Evolutionary conservation across 768 basidiomycete genomes (phyloP), one percentile per base, ranked within the genome.

Genomic region (Pleurotus tuoliensis): DNA sequence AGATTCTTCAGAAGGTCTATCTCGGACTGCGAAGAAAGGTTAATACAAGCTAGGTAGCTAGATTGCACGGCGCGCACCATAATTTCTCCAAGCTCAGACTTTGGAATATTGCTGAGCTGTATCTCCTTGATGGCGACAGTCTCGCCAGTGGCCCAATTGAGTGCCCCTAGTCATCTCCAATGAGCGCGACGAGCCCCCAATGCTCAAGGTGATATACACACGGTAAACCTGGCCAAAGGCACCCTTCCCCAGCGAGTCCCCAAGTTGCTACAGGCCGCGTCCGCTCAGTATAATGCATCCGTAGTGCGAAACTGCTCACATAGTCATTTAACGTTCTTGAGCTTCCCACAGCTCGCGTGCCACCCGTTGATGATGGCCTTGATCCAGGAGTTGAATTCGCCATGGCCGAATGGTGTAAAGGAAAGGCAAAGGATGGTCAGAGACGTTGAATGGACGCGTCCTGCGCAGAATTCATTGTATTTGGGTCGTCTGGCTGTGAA

Each of bases 101-200:
- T 92, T 3, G 95, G 91, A 58, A 99, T 95, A 69, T 92, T 94
- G 70, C 86, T 88, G 59, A 99, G 74, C 68, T 92, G 90, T 62
- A 99, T 96, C 71, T 98, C 95, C 79, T 99, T 99, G 66, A 99
- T 90, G 2, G 97, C 97, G 41, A 98, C 96, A 2, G 96, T 97
- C 76, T 98, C 97, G 22, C 97, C 97, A 22, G 94, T 98, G 13
- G 91, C 89, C 88, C 93, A 94, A 65, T 96, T 95, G 66, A 96
- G 75, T 47, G 90, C 91, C 62, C 91, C 91, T 92, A 61, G 37
- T 55, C 13, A 43, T 50, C 12, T 16, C 9, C 39, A 18, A 41
- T 15, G 27, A 25, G 25, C 43, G 24, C 39, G 55, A 27, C 56
- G 13, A 0, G 11, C 20, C 16, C 13, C 13, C 3, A 34, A 13